phyloP scores from a whole-genome alignment of 495 filamentous ascomycete species.

The Neurospora sp. region DNA sequence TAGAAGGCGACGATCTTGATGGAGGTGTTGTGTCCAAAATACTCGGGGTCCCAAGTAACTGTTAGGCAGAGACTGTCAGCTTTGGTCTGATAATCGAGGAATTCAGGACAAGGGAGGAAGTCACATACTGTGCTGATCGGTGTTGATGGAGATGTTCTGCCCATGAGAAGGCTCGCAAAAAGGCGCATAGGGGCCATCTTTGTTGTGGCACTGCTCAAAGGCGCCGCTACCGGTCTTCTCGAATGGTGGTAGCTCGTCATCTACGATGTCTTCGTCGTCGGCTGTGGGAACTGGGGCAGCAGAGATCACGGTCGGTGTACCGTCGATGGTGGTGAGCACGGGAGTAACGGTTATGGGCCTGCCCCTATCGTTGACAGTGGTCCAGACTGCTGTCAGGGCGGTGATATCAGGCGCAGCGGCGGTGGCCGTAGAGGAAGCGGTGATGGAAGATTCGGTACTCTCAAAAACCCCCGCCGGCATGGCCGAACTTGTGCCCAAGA shows the following conservation, averaged over 20 bases:
- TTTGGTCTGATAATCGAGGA: neutral
- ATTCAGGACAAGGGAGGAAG: neutral
- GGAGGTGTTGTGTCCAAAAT: slow-evolving; percentile 27
- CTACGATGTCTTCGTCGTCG: slow-evolving; percentile 19
- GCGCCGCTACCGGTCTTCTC: slow-evolving; percentile 19
- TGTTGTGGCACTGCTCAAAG: slow-evolving; percentile 28
- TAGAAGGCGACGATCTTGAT: slow-evolving; percentile 29
- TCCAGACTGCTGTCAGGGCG: slow-evolving; percentile 22
- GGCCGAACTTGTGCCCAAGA: slow-evolving; percentile 6
- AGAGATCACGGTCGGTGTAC: slow-evolving; percentile 27
- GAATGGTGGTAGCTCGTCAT: slow-evolving; percentile 20
- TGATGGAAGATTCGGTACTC: neutral
- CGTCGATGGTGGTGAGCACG: slow-evolving; percentile 25
- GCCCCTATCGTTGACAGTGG: slow-evolving; percentile 30
- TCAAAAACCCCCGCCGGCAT: neutral
- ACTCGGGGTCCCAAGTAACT: slow-evolving; percentile 39
- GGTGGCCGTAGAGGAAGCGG: neutral
- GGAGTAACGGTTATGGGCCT: slow-evolving; percentile 27
- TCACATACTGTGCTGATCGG: slow-evolving; percentile 31
- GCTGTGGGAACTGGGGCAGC: slow-evolving; percentile 24
- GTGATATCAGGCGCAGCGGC: slow-evolving; percentile 3
- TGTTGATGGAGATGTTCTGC: slow-evolving; percentile 19
- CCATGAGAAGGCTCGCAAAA: slow-evolving; percentile 27
- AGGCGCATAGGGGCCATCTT: slow-evolving; percentile 23
- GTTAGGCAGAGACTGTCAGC: neutral